phyloP scores from a whole-genome alignment of 305 asterid species.

The Fraxinus angustifolia region DNA sequence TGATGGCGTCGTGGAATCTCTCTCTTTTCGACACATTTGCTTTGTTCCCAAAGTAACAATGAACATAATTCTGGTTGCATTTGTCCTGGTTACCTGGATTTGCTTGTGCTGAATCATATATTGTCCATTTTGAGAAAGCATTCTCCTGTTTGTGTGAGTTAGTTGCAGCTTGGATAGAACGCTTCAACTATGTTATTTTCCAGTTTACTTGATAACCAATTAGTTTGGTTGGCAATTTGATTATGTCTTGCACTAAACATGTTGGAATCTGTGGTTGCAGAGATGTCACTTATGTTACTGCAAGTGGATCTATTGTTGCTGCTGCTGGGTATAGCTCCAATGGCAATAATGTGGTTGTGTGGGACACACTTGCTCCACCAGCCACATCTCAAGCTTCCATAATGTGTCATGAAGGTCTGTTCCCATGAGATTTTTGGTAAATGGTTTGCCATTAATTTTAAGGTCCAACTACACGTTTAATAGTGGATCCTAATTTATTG shows the following conservation, averaged over 20 bases:
- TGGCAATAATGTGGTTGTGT: constrained; percentile 85
- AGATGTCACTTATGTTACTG: constrained; percentile 88
- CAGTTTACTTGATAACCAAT: constrained; percentile 6
- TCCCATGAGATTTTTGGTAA: constrained; percentile 17
- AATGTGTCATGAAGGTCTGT: constrained; percentile 98
- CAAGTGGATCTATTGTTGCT: constrained; percentile 93
- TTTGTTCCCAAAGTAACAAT: constrained; percentile 7
- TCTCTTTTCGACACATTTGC: not conserved
- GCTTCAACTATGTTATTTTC: not conserved
- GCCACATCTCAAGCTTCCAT: constrained; percentile 91
- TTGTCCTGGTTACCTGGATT: constrained; percentile 16
- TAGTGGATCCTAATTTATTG: not conserved
- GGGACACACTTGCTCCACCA: constrained; percentile 99
- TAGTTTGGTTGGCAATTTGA: constrained; percentile 15
- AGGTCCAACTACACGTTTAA: not conserved
- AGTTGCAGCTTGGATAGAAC: constrained; percentile 12
- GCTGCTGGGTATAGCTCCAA: constrained; percentile 94
- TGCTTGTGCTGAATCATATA: not conserved
- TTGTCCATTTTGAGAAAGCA: constrained; percentile 7
- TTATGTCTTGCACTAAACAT: constrained; percentile 12
- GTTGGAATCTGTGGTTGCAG: constrained; percentile 38
- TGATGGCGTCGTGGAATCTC: not conserved
- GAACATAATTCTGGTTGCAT: not conserved
- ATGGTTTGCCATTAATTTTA: constrained; percentile 15
- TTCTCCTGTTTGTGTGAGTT: not conserved